A percentile compares a stretch with the other conserved stretches of the same genome.
Evolutionary conservation across 1,139 yeast genomes (phyloP).

Genomic region (Zygoascus hellenicus): DNA sequence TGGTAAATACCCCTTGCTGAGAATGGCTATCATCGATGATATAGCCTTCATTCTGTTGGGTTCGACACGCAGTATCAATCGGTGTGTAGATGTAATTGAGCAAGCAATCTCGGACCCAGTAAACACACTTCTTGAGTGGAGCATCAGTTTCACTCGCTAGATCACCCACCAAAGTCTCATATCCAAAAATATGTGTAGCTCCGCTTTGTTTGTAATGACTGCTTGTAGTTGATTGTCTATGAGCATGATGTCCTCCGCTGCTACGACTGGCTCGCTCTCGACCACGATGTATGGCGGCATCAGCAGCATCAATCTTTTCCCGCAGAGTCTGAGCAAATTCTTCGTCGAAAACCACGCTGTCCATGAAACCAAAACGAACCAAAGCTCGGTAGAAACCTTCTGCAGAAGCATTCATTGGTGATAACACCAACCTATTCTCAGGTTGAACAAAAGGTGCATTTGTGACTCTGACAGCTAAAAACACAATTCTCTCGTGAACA

Average conservation of each 20-base stretch:
- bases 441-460: constrained; percentile 39
- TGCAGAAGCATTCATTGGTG: constrained; percentile 31
- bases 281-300: not conserved
- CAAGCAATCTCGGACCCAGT: constrained; percentile 5
- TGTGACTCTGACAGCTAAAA: constrained; percentile 40
- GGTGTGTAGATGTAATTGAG: constrained; percentile 8
- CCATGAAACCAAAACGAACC: constrained; percentile 8
- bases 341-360: constrained; percentile 2
- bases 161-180: constrained; percentile 3
- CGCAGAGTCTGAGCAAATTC: constrained; percentile 1
- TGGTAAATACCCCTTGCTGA: constrained; percentile 8
- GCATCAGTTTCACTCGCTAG: not conserved
- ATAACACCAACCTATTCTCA: constrained; percentile 39
- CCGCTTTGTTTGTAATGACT: not conserved
- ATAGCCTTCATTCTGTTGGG: constrained; percentile 4
- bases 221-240: too few relatives aligned
- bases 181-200: constrained; percentile 4
- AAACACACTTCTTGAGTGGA: not conserved
- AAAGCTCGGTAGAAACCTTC: constrained; percentile 45
- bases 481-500: constrained; percentile 41
- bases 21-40: not conserved
- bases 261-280: not conserved
- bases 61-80: constrained; percentile 6
- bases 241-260: not conserved
- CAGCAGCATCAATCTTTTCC: not conserved